Evolutionary conservation across 1,284 basidiomycete genomes (phyloP).

Genomic region (Crepidotus sp.): DNA sequence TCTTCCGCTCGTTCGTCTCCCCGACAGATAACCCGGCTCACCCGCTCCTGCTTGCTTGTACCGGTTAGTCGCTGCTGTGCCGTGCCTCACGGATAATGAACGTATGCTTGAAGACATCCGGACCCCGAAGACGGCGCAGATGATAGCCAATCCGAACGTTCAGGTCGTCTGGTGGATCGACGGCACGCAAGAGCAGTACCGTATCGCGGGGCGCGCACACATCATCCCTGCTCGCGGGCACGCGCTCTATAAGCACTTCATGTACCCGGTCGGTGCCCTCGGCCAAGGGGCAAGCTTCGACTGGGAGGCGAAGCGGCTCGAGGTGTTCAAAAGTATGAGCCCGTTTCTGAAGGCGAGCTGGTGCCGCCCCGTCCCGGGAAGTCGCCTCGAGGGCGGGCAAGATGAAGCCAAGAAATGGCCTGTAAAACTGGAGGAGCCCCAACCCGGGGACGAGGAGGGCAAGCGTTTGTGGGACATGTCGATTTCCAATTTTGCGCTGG

Average conservation of each 20-base stretch:
- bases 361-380: constrained; percentile 53
- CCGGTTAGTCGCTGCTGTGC: constrained; percentile 14
- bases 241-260: constrained; percentile 26
- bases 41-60: constrained; percentile 52
- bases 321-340: constrained; percentile 46
- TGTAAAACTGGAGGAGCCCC: constrained; percentile 28
- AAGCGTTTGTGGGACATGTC: constrained; percentile 41
- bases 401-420: constrained; percentile 55
- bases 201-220: constrained; percentile 41
- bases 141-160: constrained; percentile 35
- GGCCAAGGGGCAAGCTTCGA: constrained; percentile 33
- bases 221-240: constrained; percentile 36
- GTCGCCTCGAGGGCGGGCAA: constrained; percentile 34
- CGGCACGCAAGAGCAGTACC: constrained; percentile 48
- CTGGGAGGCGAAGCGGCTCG: constrained; percentile 52
- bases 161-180: constrained; percentile 57
- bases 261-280: constrained; percentile 17
- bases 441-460: constrained; percentile 32
- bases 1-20: constrained; percentile 49
- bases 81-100: constrained; percentile 11
- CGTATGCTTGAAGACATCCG: constrained; percentile 28
- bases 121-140: constrained; percentile 48
- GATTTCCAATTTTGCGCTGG: constrained; percentile 51
- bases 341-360: constrained; percentile 55
- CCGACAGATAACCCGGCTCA: constrained; percentile 31